Percentiles rank a stretch among this genome's conserved stretches.
Evolutionary conservation across 176 grass and related monocot species (phyloP).

Genomic region (Musa acuminata): DNA sequence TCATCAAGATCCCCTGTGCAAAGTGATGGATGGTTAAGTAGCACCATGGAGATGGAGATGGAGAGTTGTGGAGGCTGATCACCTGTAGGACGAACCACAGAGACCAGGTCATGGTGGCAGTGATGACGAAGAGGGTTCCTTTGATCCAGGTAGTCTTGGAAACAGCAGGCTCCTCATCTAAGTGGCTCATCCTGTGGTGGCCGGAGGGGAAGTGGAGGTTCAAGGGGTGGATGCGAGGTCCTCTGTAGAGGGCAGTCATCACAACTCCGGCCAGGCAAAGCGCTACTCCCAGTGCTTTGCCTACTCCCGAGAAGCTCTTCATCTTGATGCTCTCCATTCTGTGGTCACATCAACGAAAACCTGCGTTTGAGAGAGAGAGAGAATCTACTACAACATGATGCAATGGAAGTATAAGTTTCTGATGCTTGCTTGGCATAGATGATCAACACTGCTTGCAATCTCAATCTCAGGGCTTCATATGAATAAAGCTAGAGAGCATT

Average conservation of each 20-base stretch:
- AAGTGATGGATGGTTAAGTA: background rate
- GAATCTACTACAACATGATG: too few species aligned
- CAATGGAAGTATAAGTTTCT: too few species aligned
- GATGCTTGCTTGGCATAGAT: too few species aligned
- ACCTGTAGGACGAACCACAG: conserved; percentile 63
- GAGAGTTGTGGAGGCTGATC: too few species aligned
- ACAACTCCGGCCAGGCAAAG: conserved; percentile 47
- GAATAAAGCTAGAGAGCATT: too few species aligned
- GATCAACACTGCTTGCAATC: too few species aligned
- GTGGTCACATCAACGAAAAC: background rate
- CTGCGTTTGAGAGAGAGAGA: too few species aligned
- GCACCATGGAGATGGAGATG: too few species aligned
- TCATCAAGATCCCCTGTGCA: conserved; percentile 36
- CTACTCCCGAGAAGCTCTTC: conserved; percentile 27
- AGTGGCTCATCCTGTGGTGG: background rate
- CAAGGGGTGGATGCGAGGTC: conserved; percentile 32
- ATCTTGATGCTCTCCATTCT: conserved; percentile 45
- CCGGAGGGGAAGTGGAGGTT: conserved; percentile 31
- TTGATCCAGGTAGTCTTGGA: conserved; percentile 33
- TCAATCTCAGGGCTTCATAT: too few species aligned
- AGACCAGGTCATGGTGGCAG: conserved; percentile 28
- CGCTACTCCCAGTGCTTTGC: conserved; percentile 33
- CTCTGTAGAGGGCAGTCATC: conserved; percentile 39
- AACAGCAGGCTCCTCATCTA: background rate
- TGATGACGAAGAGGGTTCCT: conserved; percentile 46